These are phyloP conservation scores for Fusarium sp. DNA, from an alignment of 2,329 filamentous ascomycete genomes.

Conservation along the genomic window DNA sequence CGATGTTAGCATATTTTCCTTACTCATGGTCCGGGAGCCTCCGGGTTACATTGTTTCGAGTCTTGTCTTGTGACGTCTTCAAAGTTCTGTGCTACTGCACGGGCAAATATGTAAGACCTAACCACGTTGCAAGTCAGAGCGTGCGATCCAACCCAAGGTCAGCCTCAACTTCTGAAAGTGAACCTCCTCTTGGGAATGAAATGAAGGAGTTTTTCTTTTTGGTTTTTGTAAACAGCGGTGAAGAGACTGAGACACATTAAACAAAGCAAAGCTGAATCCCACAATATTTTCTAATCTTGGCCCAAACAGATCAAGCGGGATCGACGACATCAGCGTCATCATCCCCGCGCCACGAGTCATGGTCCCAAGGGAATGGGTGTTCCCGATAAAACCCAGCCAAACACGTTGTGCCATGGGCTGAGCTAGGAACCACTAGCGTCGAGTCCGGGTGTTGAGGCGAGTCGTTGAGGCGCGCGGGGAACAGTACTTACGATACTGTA, in stretches of 20 bases:
- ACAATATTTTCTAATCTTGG: neutral
- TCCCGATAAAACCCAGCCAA: neutral
- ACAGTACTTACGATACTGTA: neutral
- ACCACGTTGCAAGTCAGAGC: neutral
- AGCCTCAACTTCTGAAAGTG: neutral
- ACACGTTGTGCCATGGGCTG: neutral
- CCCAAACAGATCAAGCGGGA: neutral
- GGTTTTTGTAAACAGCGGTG: neutral
- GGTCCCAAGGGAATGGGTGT: neutral
- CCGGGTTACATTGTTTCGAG: neutral
- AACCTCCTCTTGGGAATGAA: neutral
- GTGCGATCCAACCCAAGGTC: neutral
- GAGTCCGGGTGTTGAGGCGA: neutral
- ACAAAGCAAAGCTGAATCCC: neutral
- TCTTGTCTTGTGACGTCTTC: neutral
- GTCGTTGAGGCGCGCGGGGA: neutral
- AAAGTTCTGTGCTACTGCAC: neutral
- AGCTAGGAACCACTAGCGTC: neutral
- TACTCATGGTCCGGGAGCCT: neutral
- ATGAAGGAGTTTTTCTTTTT: neutral
- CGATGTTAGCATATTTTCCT: neutral
- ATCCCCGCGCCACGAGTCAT: neutral
- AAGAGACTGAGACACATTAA: neutral
- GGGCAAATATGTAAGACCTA: neutral
- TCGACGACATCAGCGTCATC: neutral